phyloP scores from a whole-genome alignment of 257 asterid genomes.

The Haberlea rhodopensis region DNA sequence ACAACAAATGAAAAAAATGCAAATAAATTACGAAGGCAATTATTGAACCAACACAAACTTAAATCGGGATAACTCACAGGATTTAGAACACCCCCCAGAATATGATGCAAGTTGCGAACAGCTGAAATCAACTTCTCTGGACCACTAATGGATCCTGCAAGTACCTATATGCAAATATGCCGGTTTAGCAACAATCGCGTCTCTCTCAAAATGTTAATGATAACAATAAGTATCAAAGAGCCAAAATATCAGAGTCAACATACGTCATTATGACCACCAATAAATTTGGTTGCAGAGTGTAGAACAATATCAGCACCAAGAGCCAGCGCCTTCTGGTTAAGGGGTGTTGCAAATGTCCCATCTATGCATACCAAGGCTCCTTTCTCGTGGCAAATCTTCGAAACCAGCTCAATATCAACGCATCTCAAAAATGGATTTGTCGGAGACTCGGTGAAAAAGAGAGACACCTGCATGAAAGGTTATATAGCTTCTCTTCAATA shows the following conservation, averaged over 20 bases:
- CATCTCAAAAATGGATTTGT: conserved; percentile 92
- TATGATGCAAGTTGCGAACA: conserved; percentile 82
- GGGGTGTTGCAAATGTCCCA: conserved; percentile 93
- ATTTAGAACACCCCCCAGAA: conserved; percentile 85
- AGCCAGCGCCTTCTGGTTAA: conserved; percentile 91
- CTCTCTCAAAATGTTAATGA: conserved; percentile 5
- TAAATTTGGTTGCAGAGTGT: conserved; percentile 86
- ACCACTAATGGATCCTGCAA: conserved; percentile 88
- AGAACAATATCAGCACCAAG: conserved; percentile 87
- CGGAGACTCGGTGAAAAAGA: conserved; percentile 90
- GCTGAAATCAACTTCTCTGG: conserved; percentile 63
- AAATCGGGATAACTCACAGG: conserved; percentile 57
- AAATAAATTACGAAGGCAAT: neutral
- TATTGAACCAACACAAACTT: conserved; percentile 16
- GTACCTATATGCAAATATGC: conserved; percentile 52
- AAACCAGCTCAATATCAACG: conserved; percentile 84
- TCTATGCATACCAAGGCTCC: conserved; percentile 82
- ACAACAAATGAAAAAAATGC: neutral
- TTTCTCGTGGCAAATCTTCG: conserved; percentile 82
- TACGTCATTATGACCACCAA: conserved; percentile 95
- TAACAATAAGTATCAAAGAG: neutral
- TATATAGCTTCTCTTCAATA: conserved; percentile 2
- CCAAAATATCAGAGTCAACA: conserved; percentile 20
- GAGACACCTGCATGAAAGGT: conserved; percentile 60
- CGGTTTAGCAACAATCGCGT: conserved; percentile 10